Evolutionary conservation across 2,329 filamentous ascomycete genomes (phyloP), one percentile per base, ranked within the genome.

Genomic region (Phialophora tarda): DNA sequence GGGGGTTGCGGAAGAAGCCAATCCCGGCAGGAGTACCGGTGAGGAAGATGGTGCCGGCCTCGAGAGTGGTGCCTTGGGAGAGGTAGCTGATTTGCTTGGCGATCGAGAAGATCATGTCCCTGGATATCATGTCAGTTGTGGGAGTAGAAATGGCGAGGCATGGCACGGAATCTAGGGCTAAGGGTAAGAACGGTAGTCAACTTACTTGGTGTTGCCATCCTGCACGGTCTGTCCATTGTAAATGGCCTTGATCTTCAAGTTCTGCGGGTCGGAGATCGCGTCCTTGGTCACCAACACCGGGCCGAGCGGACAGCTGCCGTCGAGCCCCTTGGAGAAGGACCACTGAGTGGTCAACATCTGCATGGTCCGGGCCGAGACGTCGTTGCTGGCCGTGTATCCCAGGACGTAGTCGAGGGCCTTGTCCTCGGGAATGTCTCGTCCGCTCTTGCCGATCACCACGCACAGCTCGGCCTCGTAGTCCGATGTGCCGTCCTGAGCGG

Each of bases 21-120:
- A 83, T 80, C 32, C 81, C 80, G 0, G 78, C 75, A 0, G 76
- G 77, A 1, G 81, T 82, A n/a, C 79, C 79, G 1, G 78, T 80
- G 73, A 80, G 75, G 62, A 81, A 77, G 8, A 79, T 69, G 4
- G 76, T 80, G 21, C 78, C 78, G 38, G 72, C 73, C 60, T 76
- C 74, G 3, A 81, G 71, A 0, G 78, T 80, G 3, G 76, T 80
- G 28, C 78, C 78, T 65, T 78, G 76, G 3, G 76, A 78, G 2
- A 79, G 63, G 28, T 75, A 78, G 30, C 75, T 66, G 59, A 79
- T 77, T 26, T 74, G 77, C 48, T 78, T 73, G 30, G 74, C 67
- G 59, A 82, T 76, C 41, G 71, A 63, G 65, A 79, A 80, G 41
- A 80, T 79, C 77, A 79, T 77, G 54, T 81, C 76, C 56, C 67